These are phyloP conservation scores for Saxispiralis lemnorum DNA, from an alignment of 495 filamentous ascomycete genomes.

Conservation along the genomic window DNA sequence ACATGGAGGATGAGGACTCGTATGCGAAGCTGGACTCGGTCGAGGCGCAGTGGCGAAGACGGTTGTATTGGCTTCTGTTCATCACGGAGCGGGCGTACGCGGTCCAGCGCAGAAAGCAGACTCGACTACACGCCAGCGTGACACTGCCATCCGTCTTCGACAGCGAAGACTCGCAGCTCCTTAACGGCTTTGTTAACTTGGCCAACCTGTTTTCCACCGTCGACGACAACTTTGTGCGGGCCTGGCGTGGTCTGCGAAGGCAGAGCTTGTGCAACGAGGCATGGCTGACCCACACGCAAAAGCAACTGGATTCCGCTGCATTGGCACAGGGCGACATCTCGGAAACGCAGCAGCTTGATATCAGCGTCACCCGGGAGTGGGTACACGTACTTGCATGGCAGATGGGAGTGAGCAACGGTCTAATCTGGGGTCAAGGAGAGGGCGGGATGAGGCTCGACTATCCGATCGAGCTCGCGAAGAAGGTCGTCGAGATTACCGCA, in stretches of 20 bases:
- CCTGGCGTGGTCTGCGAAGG: constrained; percentile 13
- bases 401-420: constrained; percentile 18
- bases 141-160: constrained; percentile 11
- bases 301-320: constrained; percentile 13
- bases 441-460: constrained; percentile 16
- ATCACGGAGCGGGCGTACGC: constrained; percentile 19
- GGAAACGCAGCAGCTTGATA: constrained; percentile 19
- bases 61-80: constrained; percentile 19
- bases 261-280: constrained; percentile 13
- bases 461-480: constrained; percentile 16
- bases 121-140: constrained; percentile 12
- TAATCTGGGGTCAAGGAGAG: constrained; percentile 16
- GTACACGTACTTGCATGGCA: constrained; percentile 20
- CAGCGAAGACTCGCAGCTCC: constrained; percentile 13
- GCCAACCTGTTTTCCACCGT: constrained; percentile 16
- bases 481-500: constrained; percentile 15
- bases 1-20: constrained; percentile 15
- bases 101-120: constrained; percentile 15
- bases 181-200: constrained; percentile 18
- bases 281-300: constrained; percentile 15
- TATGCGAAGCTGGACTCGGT: constrained; percentile 10
- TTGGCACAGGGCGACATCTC: constrained; percentile 11
- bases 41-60: constrained; percentile 16
- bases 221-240: constrained; percentile 15
- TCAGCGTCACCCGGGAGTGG: constrained; percentile 16